A percentile compares a stretch with the other conserved stretches of the same genome.
Conservation (phyloP, 169 alveolate species). For the Amoebophrya sp. region DNA sequence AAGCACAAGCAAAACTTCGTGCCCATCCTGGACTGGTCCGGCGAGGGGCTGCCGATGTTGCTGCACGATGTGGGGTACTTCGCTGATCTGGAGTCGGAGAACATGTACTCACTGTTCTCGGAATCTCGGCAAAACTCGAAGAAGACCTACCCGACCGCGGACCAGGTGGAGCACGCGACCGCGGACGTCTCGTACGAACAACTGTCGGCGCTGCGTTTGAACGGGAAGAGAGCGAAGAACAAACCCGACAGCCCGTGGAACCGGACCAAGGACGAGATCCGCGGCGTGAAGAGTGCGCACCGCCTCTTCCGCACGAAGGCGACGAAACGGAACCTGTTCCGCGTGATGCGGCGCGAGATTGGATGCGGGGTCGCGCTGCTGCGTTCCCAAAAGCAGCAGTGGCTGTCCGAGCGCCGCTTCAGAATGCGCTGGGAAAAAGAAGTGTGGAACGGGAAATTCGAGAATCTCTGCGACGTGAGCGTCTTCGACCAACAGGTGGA, state of each 20-base stretch:
- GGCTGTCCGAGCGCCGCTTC: background rate
- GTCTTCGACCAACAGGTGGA: background rate
- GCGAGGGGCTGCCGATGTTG: background rate
- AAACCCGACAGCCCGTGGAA: background rate
- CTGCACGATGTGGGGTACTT: background rate
- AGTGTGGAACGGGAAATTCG: background rate
- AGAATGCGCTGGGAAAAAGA: background rate
- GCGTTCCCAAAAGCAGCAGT: background rate
- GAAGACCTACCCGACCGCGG: no score
- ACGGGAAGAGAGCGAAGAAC: background rate
- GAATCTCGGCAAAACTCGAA: no score
- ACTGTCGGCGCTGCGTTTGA: no score
- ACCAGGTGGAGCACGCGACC: no score
- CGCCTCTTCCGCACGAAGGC: background rate
- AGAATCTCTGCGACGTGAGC: no score
- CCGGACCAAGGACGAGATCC: conserved; percentile 4
- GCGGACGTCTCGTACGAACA: no score
- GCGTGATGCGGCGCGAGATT: background rate
- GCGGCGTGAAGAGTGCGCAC: background rate
- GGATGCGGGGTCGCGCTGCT: background rate
- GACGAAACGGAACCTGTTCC: background rate
- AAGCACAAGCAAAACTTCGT: no score
- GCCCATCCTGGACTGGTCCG: background rate
- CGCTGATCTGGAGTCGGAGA: no score
- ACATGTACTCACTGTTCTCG: no score